These are phyloP conservation scores for Aspergillus sclerotialis DNA, from an alignment of 2,329 filamentous ascomycete genomes.

Conservation along the genomic window DNA sequence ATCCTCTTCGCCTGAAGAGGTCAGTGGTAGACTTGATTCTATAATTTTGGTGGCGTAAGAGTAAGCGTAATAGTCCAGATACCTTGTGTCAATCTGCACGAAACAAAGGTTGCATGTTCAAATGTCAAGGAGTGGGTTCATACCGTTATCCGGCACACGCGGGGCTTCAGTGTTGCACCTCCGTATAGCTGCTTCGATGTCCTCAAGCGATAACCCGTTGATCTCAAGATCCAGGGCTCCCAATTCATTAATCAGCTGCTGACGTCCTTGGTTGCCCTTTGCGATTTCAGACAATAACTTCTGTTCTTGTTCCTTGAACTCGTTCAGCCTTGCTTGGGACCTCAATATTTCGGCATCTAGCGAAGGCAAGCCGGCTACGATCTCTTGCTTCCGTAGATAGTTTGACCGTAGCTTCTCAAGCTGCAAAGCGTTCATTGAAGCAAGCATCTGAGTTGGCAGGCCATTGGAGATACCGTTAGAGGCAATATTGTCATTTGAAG, in stretches of 20 bases:
- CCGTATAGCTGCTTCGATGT: constrained; percentile 32
- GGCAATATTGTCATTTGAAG: neutral
- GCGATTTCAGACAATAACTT: constrained; percentile 40
- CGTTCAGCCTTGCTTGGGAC: constrained; percentile 25
- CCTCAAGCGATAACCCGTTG: constrained; percentile 38
- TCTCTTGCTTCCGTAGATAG: constrained; percentile 39
- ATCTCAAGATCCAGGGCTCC: constrained; percentile 42
- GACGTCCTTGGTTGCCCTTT: constrained; percentile 35
- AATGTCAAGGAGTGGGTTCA: neutral
- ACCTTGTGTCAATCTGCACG: neutral
- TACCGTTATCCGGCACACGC: constrained; percentile 14
- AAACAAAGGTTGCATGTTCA: neutral
- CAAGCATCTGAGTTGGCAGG: constrained; percentile 11
- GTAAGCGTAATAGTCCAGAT: neutral
- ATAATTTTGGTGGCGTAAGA: neutral
- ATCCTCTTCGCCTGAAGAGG: neutral
- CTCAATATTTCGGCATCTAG: constrained; percentile 39
- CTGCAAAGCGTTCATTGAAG: constrained; percentile 13
- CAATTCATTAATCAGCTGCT: constrained; percentile 42
- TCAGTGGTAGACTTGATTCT: neutral
- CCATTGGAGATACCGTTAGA: constrained; percentile 9
- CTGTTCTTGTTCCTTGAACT: constrained; percentile 29
- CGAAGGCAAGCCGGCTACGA: constrained; percentile 41
- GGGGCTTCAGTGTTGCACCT: constrained; percentile 13
- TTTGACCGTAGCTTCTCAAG: constrained; percentile 30